A percentile compares a stretch with the other conserved stretches of the same genome.
phyloP scores from a whole-genome alignment of 108 stramenopile species.

The Pinguiococcus pyrenoidosus region DNA sequence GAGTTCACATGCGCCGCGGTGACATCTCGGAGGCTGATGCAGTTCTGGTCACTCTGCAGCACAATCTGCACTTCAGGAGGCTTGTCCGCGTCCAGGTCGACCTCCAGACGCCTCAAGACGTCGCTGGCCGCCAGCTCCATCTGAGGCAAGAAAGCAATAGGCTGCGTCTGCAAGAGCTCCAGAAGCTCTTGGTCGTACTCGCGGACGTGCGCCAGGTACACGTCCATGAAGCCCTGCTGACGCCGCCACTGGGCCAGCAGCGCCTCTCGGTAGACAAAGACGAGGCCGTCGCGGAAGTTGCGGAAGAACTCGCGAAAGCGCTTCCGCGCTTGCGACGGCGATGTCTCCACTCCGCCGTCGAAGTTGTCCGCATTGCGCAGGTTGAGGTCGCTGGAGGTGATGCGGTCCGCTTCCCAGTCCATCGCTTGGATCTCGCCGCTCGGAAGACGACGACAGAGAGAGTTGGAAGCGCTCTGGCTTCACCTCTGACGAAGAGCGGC shows the following conservation, averaged over 20 bases:
- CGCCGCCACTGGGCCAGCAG: slow-evolving; percentile 36
- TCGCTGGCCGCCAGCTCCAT: slow-evolving; percentile 39
- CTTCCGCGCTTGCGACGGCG: too few species aligned
- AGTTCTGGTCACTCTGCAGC: slow-evolving; percentile 26
- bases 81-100: slow-evolving; percentile 11
- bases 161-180: slow-evolving; percentile 23
- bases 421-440: too few species aligned
- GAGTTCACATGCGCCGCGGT: slow-evolving; percentile 79
- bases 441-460: too few species aligned
- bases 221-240: slow-evolving; percentile 29
- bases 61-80: slow-evolving; percentile 26
- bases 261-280: slow-evolving; percentile 36
- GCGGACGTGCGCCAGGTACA: slow-evolving; percentile 35
- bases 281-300: slow-evolving; percentile 34
- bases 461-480: too few species aligned
- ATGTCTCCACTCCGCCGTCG: slow-evolving; percentile 13
- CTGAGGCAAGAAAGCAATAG: slow-evolving; percentile 23
- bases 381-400: slow-evolving; percentile 17
- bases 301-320: slow-evolving; percentile 44
- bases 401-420: slow-evolving; percentile 19
- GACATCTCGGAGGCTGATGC: slow-evolving; percentile 67
- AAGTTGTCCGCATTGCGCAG: slow-evolving; percentile 8
- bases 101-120: slow-evolving; percentile 25
- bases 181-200: slow-evolving; percentile 36
- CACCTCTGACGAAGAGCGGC: too few species aligned